phyloP scores from a whole-genome alignment of 306 rosid species.

The Senna tora region DNA sequence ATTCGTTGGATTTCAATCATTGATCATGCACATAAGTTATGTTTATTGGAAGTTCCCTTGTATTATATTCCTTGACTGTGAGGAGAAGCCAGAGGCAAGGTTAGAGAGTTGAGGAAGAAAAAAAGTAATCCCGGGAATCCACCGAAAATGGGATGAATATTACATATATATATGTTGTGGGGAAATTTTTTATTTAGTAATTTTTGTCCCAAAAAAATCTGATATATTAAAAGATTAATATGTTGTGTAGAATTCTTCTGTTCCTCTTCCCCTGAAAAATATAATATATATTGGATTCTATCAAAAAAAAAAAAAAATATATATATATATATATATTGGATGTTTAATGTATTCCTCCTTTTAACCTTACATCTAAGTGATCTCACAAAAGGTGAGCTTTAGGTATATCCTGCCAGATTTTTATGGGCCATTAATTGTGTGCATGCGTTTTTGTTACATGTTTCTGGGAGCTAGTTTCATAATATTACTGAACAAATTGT shows the following conservation, averaged over 20 bases:
- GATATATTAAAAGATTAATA: no score
- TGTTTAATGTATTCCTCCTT: neutral
- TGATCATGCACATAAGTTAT: conserved; percentile 14
- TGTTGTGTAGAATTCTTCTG: conserved; percentile 3
- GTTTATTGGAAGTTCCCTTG: neutral
- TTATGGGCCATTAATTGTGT: conserved; percentile 11
- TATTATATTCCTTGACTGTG: no score
- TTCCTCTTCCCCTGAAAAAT: neutral
- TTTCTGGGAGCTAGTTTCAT: conserved; percentile 13
- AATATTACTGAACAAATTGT: conserved; percentile 24
- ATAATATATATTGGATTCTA: no score
- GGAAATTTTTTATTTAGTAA: neutral
- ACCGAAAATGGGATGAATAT: neutral
- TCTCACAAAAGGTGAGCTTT: neutral
- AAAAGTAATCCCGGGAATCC: no score
- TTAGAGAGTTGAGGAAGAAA: no score
- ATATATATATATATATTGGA: no score
- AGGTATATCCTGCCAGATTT: neutral
- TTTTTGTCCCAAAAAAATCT: neutral
- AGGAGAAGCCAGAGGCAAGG: no score
- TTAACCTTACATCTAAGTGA: neutral
- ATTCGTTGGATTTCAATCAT: conserved; percentile 32
- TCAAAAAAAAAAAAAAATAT: no score
- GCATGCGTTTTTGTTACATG: conserved; percentile 9
- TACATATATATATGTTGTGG: neutral